phyloP scores from a whole-genome alignment of 345 rosid genomes.

The Streptanthus diversifolius region DNA sequence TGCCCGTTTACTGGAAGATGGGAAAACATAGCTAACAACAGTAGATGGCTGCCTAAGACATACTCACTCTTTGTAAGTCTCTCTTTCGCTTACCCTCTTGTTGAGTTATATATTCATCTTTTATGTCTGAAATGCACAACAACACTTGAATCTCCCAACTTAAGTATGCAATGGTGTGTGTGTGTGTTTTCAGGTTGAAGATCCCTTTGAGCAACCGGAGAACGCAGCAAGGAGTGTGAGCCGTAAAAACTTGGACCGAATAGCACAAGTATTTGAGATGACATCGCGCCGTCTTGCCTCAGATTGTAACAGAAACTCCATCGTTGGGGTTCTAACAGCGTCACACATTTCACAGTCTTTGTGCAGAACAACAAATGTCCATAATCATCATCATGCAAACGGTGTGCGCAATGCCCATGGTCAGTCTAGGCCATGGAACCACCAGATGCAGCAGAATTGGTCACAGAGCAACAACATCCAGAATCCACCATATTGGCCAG shows the following conservation, averaged over 20 bases:
- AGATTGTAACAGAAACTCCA: slow-evolving; percentile 32
- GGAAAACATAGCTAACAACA: slow-evolving; percentile 58
- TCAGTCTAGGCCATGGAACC: slow-evolving; percentile 29
- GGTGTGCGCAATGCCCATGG: slow-evolving; percentile 8
- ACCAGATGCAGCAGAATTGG: slow-evolving; percentile 33
- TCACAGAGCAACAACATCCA: slow-evolving; percentile 11
- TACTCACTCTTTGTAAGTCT: slow-evolving; percentile 59
- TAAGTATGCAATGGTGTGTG: not conserved
- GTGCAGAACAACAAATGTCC: slow-evolving; percentile 27
- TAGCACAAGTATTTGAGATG: slow-evolving; percentile 49
- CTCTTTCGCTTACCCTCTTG: not conserved
- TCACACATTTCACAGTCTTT: slow-evolving; percentile 32
- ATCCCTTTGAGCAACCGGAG: slow-evolving; percentile 86
- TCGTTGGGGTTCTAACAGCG: slow-evolving; percentile 41
- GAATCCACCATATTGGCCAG: slow-evolving; percentile 23
- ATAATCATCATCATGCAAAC: slow-evolving; percentile 9
- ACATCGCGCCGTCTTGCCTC: slow-evolving; percentile 41
- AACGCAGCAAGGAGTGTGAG: slow-evolving; percentile 72
- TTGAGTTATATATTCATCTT: not conserved
- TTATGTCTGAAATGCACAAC: not conserved
- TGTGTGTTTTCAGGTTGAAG: slow-evolving; percentile 63
- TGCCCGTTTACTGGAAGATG: slow-evolving; percentile 72
- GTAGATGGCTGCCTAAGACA: slow-evolving; percentile 77
- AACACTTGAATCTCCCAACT: not conserved
- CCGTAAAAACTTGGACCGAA: slow-evolving; percentile 45